Evolutionary conservation across 1,284 basidiomycete species (phyloP), one percentile per base, ranked within the genome.

Genomic region (Quambalaria eucalypti): DNA sequence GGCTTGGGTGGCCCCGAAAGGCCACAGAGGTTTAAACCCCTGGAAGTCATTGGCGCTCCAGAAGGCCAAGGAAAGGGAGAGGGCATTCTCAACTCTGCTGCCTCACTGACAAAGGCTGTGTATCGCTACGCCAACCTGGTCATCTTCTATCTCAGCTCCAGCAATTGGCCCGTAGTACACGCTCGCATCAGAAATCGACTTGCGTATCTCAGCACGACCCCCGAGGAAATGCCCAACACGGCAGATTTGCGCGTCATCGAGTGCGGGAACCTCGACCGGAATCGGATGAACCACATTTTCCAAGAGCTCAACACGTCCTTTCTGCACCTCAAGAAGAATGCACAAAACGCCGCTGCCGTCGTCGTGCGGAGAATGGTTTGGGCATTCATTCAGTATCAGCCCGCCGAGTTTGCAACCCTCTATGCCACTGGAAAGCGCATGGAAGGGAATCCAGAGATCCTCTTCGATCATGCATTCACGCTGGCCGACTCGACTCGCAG

Each of bases 381-480:
- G 90, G 88, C 88, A 58, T 96, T 90, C 90, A 86, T 95, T 49
- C 85, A 88, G 48, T 80, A 84, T 14, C 87, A 86, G 69, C 87
- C 89, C 0, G 77, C 80, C 10, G 89, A 96, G 69, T 95, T 85
- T 73, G 85, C 86, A 50, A 84, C 86, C 3, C 80, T 85, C 3
- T 80, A 89, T 39, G 80, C 82, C 2, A 52, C 63, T 36, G 65
- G 62, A 19, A 61, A 68, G 16, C 61, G 71, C 6, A 55, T 76
- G 2, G 75, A 76, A 51, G 74, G 73, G 19, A 68, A 65, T 2
- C 68, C 74, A 0, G 75, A 76, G 33, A 59, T 73, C 5, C 63
- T 76, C 28, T 76, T 76, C 51, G 74, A 76, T 52, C 66, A 73
- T 21, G 69, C 71, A 19, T 65, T 69, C 23, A 60, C 62, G 5